Base-by-base conservation (phyloP, 164 flowering plant genomes). In the Magnolia kwangsiensis region DNA sequence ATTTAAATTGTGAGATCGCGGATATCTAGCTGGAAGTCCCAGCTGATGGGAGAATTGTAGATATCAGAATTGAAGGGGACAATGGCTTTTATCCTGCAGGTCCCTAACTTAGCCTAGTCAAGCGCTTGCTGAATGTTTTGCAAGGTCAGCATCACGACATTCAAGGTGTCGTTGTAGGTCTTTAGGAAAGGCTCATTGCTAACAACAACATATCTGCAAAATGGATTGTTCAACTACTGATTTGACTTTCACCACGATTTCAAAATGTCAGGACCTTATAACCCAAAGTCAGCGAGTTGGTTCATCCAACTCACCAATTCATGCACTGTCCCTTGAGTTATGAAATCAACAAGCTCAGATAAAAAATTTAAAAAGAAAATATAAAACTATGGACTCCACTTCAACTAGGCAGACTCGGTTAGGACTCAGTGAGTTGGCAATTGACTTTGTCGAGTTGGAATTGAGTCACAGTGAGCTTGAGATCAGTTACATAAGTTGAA, bases 1-100 rank as follows among this genome's bases (percentile, higher is more conserved):
- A 93, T 89, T 23, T 88, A 75, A 1, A 74, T 73, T 80, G 77
- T 82, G 20, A 71, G 76, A 2, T 58, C 71, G 16, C 50, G 14
- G 8, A 82, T 74, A 31, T 79, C 82, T 19, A 76, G 4, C 0
- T 80, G 78, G 66, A 82, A 82, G n/a, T 29, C 67, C 84, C 84
- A 3, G 78, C 78, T 0, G 84, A 82, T 51, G 84, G 84, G 64
- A 82, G 82, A 76, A 4, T 77, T 64, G 37, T 79, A 79, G 20
- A 82, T 80, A 72, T 79, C 84, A 5, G 80, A 80, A 69, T 82
- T 82, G 21, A 74, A 55, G 7, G 84, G 81, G 7, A 82, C 76
- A 3, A 80, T 79, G 63, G 78, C 82, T 75, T 82, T 79, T n/a
- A 79, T 67, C 4, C 4, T n/a, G n/a, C n/a, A 49, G 45, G 73